Percentiles rank a stretch among this genome's conserved stretches.
phyloP scores from a whole-genome alignment of 495 filamentous ascomycete genomes.

The Cladorrhinum samala region DNA sequence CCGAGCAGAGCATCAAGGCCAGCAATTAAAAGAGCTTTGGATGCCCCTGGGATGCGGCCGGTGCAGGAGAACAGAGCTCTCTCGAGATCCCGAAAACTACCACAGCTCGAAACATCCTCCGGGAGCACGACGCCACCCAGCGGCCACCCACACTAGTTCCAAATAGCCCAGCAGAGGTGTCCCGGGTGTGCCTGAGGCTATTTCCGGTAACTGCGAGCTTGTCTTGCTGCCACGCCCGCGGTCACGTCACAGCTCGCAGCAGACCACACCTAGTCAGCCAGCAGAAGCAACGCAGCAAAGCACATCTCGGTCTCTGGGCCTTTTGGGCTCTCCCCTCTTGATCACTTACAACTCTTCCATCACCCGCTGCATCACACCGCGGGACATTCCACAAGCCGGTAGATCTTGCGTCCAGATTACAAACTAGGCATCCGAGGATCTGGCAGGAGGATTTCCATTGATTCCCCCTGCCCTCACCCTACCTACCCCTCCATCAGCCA shows the following conservation, averaged over 20 bases:
- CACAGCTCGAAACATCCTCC: background rate
- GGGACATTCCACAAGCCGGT: background rate
- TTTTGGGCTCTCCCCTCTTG: background rate
- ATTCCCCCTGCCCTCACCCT: background rate
- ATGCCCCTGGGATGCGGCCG: background rate
- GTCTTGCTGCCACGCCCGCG: background rate
- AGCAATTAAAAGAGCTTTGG: background rate
- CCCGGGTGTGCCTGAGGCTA: constrained; percentile 12
- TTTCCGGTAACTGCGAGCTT: constrained; percentile 3
- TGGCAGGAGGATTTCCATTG: background rate
- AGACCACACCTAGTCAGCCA: background rate
- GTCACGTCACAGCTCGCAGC: background rate
- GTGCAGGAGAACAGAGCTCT: background rate
- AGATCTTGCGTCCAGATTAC: constrained; percentile 4
- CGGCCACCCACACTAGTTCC: background rate
- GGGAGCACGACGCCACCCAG: constrained; percentile 4
- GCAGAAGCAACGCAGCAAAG: constrained; percentile 11
- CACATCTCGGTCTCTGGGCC: constrained; percentile 4
- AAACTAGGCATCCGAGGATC: background rate
- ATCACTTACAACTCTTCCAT: constrained; percentile 7
- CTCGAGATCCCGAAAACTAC: background rate
- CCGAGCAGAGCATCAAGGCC: background rate
- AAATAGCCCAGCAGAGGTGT: background rate
- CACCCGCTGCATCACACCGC: constrained; percentile 16
- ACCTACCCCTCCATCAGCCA: background rate